Evolutionary conservation across 2,329 filamentous ascomycete species (phyloP).

Genomic region (Colletotrichum melonis): DNA sequence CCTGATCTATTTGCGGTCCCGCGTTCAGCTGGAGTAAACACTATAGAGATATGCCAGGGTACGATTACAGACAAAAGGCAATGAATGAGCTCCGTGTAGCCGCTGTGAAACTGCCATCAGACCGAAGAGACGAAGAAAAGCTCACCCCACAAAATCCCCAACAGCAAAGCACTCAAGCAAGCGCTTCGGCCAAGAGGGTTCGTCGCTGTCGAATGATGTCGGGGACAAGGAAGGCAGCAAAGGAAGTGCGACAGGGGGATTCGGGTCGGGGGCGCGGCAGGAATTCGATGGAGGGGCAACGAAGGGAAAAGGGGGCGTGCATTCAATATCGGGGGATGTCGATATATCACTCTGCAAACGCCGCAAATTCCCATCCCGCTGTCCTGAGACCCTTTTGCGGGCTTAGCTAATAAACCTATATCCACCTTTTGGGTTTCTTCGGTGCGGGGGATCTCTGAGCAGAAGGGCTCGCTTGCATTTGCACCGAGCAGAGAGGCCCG

Average conservation of each 20-base stretch:
- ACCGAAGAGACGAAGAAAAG: neutral
- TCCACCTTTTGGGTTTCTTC: neutral
- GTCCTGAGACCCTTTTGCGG: too few species aligned
- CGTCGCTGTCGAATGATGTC: constrained; percentile 34
- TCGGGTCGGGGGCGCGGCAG: constrained; percentile 6
- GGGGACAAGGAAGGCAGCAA: constrained; percentile 29
- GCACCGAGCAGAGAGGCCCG: constrained; percentile 3
- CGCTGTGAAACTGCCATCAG: constrained; percentile 37
- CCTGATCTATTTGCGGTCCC: neutral
- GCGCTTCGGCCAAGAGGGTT: constrained; percentile 35
- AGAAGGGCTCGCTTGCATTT: constrained; percentile 21
- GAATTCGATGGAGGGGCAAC: neutral
- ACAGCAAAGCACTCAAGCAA: neutral
- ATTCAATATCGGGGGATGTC: neutral
- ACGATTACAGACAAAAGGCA: neutral
- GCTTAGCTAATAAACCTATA: too few species aligned
- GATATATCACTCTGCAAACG: neutral
- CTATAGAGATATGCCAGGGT: neutral
- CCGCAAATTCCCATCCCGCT: neutral
- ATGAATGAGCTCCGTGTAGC: constrained; percentile 23
- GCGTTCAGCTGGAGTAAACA: neutral
- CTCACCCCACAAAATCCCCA: neutral
- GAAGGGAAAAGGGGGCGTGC: neutral
- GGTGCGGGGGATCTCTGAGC: constrained; percentile 24
- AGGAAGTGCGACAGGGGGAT: neutral